These are phyloP conservation scores for Hirsutella rhossiliensis DNA, from an alignment of 2,329 filamentous ascomycete genomes.

Conservation along the genomic window DNA sequence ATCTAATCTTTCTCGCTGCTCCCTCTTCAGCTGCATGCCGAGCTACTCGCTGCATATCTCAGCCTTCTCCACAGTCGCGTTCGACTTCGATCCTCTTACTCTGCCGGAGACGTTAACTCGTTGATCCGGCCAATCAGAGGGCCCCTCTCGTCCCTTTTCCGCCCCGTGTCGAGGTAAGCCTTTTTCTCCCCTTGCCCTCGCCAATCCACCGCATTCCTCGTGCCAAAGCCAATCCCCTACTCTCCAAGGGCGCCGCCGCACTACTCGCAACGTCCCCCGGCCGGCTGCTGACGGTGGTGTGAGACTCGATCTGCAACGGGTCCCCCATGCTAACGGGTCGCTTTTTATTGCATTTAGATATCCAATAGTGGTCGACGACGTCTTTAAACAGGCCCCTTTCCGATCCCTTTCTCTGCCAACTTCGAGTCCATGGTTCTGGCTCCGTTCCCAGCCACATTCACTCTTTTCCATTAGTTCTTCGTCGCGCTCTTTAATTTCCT, in stretches of 20 bases:
- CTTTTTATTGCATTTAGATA: conserved; percentile 14
- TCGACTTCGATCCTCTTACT: conserved; percentile 27
- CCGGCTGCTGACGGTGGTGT: conserved; percentile 4
- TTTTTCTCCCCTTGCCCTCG: conserved; percentile 10
- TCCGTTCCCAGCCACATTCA: conserved; percentile 40
- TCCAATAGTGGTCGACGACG: conserved; percentile 26
- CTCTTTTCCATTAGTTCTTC: conserved; percentile 40
- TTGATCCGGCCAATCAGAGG: conserved; percentile 43
- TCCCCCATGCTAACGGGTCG: conserved; percentile 18
- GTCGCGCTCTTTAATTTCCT: conserved; percentile 48
- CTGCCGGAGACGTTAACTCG: conserved; percentile 54
- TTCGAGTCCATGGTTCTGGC: conserved; percentile 29
- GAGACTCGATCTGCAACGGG: conserved; percentile 11
- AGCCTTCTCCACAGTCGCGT: conserved; percentile 28
- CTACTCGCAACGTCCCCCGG: conserved; percentile 6
- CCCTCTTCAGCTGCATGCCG: conserved; percentile 24
- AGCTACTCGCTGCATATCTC: conserved; percentile 21
- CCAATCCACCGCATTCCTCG: conserved; percentile 13
- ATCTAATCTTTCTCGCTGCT: conserved; percentile 4
- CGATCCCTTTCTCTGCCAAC: conserved; percentile 24
- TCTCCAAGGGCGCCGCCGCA: conserved; percentile 15
- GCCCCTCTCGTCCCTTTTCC: conserved; percentile 32
- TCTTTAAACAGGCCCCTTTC: conserved; percentile 34
- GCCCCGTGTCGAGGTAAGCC: conserved; percentile 40
- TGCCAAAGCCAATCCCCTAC: conserved; percentile 13